Evolutionary conservation across 345 rosid genomes (phyloP).

Genomic region (Kernera saxatilis): DNA sequence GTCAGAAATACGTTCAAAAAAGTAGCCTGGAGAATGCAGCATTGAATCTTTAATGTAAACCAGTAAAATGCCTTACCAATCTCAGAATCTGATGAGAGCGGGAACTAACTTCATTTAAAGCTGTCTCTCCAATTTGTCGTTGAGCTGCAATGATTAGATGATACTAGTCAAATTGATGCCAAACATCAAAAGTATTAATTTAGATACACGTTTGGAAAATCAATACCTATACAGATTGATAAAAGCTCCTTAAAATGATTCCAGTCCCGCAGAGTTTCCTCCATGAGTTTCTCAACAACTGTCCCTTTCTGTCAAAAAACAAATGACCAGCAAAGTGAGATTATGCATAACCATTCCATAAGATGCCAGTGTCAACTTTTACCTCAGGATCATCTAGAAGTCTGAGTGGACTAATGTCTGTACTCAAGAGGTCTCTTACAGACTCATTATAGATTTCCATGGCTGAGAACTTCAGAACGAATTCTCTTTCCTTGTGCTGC

Average conservation of each 20-base stretch:
- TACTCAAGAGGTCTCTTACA: constrained; percentile 80
- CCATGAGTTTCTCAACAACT: constrained; percentile 76
- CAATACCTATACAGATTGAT: constrained; percentile 67
- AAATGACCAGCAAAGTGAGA: constrained; percentile 15
- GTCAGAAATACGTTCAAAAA: not conserved
- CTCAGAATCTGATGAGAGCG: constrained; percentile 96
- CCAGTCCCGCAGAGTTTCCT: constrained; percentile 69
- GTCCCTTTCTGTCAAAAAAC: constrained; percentile 69
- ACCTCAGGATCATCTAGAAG: constrained; percentile 97
- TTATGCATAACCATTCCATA: constrained; percentile 17
- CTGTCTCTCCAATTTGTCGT: constrained; percentile 92
- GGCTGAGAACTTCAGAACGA: constrained; percentile 74
- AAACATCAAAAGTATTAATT: constrained; percentile 8
- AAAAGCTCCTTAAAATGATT: constrained; percentile 75
- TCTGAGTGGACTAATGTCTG: constrained; percentile 67
- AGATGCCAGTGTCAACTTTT: constrained; percentile 29
- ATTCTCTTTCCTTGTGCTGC: constrained; percentile 83
- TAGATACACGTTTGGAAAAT: not conserved
- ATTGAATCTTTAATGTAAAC: not conserved
- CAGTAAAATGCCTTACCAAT: constrained; percentile 50
- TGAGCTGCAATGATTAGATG: constrained; percentile 58
- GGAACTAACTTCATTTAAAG: constrained; percentile 87
- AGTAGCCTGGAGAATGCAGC: constrained; percentile 1
- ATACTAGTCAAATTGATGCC: constrained; percentile 10
- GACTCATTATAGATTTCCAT: constrained; percentile 97